Evolutionary conservation across 352 stramenopile genomes (phyloP), one percentile per base, ranked within the genome.

Genomic region (Pythium vanterpoolii): DNA sequence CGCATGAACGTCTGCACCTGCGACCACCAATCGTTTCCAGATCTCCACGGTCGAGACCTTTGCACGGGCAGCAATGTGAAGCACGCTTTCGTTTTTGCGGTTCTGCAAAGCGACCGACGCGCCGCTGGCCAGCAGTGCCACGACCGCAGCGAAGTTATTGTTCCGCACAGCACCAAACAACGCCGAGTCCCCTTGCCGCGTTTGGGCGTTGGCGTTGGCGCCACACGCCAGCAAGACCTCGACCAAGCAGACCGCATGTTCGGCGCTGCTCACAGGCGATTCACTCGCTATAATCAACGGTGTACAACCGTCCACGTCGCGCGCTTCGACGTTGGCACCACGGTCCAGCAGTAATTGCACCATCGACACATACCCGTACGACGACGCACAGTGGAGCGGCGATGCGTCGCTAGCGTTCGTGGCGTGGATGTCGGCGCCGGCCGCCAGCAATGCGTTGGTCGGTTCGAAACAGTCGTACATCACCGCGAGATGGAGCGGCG

Each of bases 401-500:
- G 74, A 69, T 4, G 66, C 56, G 3, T 55, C 52, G 4, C 21
- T 54, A 9, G 45, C 62, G 39, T 77, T 78, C 16, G 16, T 2
- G 31, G 69, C 56, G 48, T 72, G 76, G 7, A 69, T 55, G 23
- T 74, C 62, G 2, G 69, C 71, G 0, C 69, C 63, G 7, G 42
- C 31, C 13, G 39, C 23, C 9, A 83, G 5, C 26, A 83, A 45
- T 5, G 46, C 21, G 9, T 46, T 26, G 1, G 66, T 50, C 1
- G 71, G 57, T 4, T 59, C 43, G 2, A 60, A 36, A 1, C 58
- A 71, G 8, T 64, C 74, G 56, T 79, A 77, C 16, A 61, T 65
- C 0, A 64, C 73, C 5, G 73, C 68, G 2, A 83, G 39, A 34
- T 79, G 73, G 6, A 83, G 49, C 30, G 71, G 64, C 5, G 68